Percentiles rank a stretch among this genome's conserved stretches.
These are phyloP conservation scores for Citrus reticulata DNA, from an alignment of 345 rosid genomes.

Conservation along the genomic window DNA sequence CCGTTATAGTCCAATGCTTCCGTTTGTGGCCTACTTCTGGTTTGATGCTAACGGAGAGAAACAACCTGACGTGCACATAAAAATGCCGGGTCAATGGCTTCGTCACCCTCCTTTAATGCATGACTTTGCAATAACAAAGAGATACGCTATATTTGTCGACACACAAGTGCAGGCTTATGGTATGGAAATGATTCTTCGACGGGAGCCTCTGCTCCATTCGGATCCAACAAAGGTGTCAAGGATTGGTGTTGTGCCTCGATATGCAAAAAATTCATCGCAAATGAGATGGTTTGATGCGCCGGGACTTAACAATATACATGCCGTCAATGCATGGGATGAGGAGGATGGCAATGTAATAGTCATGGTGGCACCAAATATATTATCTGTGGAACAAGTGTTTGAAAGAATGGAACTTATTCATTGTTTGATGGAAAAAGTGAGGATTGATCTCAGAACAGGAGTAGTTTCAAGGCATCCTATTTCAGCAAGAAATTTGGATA, in stretches of 20 bases:
- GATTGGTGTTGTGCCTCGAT: conserved; percentile 45
- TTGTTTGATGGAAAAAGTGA: conserved; percentile 40
- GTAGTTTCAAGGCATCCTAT: conserved; percentile 37
- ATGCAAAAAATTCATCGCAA: conserved; percentile 37
- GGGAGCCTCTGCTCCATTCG: conserved; percentile 35
- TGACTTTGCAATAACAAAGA: conserved; percentile 54
- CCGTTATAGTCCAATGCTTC: conserved; percentile 55
- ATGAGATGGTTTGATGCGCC: conserved; percentile 55
- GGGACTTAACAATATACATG: conserved; percentile 44
- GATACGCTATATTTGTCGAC: conserved; percentile 48
- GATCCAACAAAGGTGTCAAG: conserved; percentile 41
- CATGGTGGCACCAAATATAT: conserved; percentile 47
- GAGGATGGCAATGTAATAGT: conserved; percentile 39
- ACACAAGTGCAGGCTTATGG: conserved; percentile 57
- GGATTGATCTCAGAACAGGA: conserved; percentile 41
- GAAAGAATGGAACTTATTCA: conserved; percentile 53
- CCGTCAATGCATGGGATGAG: conserved; percentile 60
- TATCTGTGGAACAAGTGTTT: conserved; percentile 47
- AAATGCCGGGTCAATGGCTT: conserved; percentile 21
- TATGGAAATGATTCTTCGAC: conserved; percentile 42
- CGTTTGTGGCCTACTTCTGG: conserved; percentile 47
- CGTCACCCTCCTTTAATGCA: conserved; percentile 46
- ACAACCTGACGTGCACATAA: conserved; percentile 53
- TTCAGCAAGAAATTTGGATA: conserved; percentile 52
- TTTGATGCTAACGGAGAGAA: conserved; percentile 43